These are phyloP conservation scores for Capsicum rhomboideum DNA, from an alignment of 257 asterid species.

Conservation along the genomic window DNA sequence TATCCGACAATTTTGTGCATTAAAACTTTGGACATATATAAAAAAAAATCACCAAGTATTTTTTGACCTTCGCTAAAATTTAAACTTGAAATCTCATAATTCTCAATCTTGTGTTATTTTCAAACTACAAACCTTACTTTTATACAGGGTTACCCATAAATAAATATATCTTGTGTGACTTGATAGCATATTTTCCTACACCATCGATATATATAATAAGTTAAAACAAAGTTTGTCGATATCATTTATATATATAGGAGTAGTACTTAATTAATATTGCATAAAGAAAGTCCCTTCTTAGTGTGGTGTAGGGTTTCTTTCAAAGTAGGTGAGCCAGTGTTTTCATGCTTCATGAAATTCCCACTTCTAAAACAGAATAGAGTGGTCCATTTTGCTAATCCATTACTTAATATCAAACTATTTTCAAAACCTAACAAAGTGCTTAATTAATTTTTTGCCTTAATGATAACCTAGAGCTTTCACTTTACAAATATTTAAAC, in stretches of 20 bases:
- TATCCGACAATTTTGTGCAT: background rate
- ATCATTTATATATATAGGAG: background rate
- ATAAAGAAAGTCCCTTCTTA: background rate
- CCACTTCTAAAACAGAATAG: slow-evolving; percentile 3
- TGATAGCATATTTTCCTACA: background rate
- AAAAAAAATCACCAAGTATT: background rate
- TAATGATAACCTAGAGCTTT: background rate
- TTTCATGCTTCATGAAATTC: background rate
- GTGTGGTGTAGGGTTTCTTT: background rate
- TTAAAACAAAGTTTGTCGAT: background rate
- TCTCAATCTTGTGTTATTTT: background rate
- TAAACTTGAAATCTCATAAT: background rate
- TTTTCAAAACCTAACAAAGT: background rate
- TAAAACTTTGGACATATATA: background rate
- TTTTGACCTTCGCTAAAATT: background rate
- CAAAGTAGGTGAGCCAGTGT: background rate
- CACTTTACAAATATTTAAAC: background rate
- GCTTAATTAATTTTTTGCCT: background rate
- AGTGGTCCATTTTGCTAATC: slow-evolving; percentile 10
- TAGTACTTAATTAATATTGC: background rate
- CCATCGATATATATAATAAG: background rate
- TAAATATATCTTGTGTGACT: background rate
- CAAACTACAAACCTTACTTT: too few species aligned
- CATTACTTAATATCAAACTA: background rate
- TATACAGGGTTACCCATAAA: too few species aligned